Evolutionary conservation across 305 asterid species (phyloP), one percentile per base, ranked within the genome.

Genomic region (Rubia tinctorum): DNA sequence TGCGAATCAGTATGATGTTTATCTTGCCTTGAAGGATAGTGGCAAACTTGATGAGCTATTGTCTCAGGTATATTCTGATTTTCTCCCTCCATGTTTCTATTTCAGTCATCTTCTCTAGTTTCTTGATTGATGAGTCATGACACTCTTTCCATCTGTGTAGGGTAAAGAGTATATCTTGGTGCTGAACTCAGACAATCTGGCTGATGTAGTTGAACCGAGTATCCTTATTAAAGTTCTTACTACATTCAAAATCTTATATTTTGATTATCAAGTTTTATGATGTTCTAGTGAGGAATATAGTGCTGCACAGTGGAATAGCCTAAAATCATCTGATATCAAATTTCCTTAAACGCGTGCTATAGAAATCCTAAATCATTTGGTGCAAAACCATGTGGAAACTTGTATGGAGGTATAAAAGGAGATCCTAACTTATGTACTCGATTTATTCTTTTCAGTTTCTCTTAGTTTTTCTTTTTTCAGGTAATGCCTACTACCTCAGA

Each of bases 81-180:
- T 17, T 55, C n/a, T 76, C 66, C 55, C 60, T 79, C 61, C 18
- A 67, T 43, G 66, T 44, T 45, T 56, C 66, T 74, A 56, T 58
- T 66, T 27, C 63, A 47, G 51, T 70, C 51, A 70, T 10, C 23
- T 70, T 53, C 23, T 22, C 25, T 2, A 66, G 71, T 14, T 42
- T 43, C 40, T 43, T 27, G 30, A 5, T 51, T 63, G 25, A 39
- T n/a, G n/a, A n/a, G n/a, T n/a, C n/a, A n/a, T n/a, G n/a, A n/a
- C 56, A 11, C 66, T 47, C 56, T 60, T 58, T 44, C 71, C 8
- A 79, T 66, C 42, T 62, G 55, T 71, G 77, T 92, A 94, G 99
- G 99, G 99, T 68, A 94, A 89, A 85, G 95, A 89, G 91, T 89
- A 87, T 83, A 78, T 92, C 72, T 82, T 94, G 75, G 69, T 94